phyloP scores from a whole-genome alignment of 23 red algal species.

The Cyanidiococcus yangmingshanensis region DNA sequence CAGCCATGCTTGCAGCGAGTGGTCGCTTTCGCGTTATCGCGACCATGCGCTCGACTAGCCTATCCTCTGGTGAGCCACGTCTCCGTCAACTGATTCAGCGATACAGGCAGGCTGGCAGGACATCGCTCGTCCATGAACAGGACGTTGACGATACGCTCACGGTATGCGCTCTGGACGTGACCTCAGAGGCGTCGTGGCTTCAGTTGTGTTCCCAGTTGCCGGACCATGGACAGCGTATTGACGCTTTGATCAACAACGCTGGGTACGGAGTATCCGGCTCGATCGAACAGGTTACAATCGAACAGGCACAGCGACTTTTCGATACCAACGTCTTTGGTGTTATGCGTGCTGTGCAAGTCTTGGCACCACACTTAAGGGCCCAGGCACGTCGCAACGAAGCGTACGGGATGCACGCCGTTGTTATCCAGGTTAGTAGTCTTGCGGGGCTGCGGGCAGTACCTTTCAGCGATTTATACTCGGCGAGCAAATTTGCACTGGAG shows the following conservation, averaged over 20 bases:
- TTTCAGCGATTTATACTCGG: slow-evolving; percentile 29
- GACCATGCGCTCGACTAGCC: background rate
- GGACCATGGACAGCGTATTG: slow-evolving; percentile 14
- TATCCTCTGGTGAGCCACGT: background rate
- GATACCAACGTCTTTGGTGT: slow-evolving; percentile 48
- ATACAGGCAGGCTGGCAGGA: background rate
- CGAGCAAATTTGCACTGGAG: slow-evolving; percentile 38
- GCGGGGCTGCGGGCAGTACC: slow-evolving; percentile 25
- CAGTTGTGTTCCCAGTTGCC: background rate
- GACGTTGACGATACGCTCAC: background rate
- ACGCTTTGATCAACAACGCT: slow-evolving; percentile 47
- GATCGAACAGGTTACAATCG: slow-evolving; percentile 27
- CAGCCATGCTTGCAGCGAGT: slow-evolving; percentile 11
- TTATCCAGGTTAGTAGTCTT: slow-evolving; percentile 28
- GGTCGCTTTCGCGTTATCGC: background rate
- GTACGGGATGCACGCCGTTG: background rate
- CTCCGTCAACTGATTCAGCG: background rate
- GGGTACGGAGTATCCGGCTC: slow-evolving; percentile 33
- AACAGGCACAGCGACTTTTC: slow-evolving; percentile 24
- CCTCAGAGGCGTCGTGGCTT: background rate
- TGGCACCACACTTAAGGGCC: slow-evolving; percentile 27
- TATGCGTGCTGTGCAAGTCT: slow-evolving; percentile 20
- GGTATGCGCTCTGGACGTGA: background rate
- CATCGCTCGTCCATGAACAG: background rate
- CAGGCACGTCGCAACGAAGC: background rate